phyloP scores from a whole-genome alignment of 192 early-diverging fungal genomes.

The Irineochytrium annulatum region DNA sequence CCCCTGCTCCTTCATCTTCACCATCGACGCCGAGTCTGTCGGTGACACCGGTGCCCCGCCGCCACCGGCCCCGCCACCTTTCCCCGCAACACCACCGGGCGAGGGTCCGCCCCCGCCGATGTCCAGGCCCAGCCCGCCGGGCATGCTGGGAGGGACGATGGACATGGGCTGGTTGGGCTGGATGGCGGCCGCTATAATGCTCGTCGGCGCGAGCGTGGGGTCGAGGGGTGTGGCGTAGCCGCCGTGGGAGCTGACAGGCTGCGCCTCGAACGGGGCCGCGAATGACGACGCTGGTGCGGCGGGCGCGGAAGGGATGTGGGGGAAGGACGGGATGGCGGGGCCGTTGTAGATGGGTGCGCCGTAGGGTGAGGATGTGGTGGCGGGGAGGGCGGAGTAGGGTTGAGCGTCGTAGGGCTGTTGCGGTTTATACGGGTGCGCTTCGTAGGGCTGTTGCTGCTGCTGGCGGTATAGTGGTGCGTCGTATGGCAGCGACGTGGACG shows the following conservation, averaged over 20 bases:
- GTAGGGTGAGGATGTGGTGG: not conserved
- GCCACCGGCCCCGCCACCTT: too few relatives aligned
- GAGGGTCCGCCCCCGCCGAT: too few relatives aligned
- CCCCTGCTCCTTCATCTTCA: not conserved
- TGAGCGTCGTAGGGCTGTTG: not conserved
- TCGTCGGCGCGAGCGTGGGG: not conserved
- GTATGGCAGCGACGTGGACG: too few relatives aligned
- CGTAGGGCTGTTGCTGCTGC: not conserved
- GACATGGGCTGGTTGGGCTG: not conserved
- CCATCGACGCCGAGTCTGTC: not conserved
- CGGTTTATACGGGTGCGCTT: not conserved
- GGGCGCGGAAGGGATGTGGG: not conserved
- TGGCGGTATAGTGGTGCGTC: too few relatives aligned
- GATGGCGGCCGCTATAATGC: not conserved
- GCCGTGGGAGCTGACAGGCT: not conserved
- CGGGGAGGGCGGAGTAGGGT: not conserved
- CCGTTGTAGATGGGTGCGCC: not conserved
- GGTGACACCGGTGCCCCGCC: not conserved
- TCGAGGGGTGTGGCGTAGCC: not conserved
- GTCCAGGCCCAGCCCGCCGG: too few relatives aligned
- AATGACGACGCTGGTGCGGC: not conserved
- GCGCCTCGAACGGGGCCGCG: not conserved
- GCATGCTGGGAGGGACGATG: too few relatives aligned
- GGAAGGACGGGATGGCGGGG: not conserved
- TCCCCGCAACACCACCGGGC: too few relatives aligned